These are phyloP conservation scores for Fonsecaea pugnacius DNA, from an alignment of 2,329 filamentous ascomycete genomes.

Conservation along the genomic window DNA sequence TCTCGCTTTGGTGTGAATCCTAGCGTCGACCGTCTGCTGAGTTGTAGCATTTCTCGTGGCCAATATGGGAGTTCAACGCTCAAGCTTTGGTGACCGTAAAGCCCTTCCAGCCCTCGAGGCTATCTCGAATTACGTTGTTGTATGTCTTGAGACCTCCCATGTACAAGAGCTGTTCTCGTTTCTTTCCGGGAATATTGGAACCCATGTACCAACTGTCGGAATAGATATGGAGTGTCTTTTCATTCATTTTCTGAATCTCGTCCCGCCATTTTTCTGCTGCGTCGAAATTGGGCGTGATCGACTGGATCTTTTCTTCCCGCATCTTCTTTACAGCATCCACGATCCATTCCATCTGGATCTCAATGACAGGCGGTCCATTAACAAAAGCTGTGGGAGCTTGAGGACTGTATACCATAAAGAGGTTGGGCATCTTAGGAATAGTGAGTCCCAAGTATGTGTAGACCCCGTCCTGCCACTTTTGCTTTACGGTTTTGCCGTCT, in stretches of 20 bases:
- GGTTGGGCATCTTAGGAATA: slow-evolving; percentile 51
- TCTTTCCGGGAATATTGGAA: slow-evolving; percentile 58
- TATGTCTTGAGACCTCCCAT: slow-evolving; percentile 21
- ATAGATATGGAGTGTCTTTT: no score
- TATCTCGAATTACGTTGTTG: slow-evolving; percentile 8
- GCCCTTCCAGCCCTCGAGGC: slow-evolving; percentile 42
- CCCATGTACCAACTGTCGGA: slow-evolving; percentile 56
- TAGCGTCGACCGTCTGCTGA: no score
- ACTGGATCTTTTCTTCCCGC: slow-evolving; percentile 51
- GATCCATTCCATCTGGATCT: slow-evolving; percentile 53
- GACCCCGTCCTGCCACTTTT: slow-evolving; percentile 47
- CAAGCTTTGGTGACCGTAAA: no score
- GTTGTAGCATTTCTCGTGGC: no score
- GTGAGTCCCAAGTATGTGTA: slow-evolving; percentile 51
- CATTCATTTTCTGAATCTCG: no score
- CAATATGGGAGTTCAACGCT: no score
- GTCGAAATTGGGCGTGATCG: slow-evolving; percentile 42
- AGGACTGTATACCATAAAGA: slow-evolving; percentile 58
- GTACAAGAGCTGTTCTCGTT: slow-evolving; percentile 52
- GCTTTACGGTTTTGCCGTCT: slow-evolving; percentile 40
- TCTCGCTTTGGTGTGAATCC: no score
- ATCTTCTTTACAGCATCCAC: slow-evolving; percentile 57
- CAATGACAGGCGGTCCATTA: slow-evolving; percentile 54
- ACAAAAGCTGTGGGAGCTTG: slow-evolving; percentile 45
- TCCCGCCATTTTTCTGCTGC: no score